Conservation (phyloP, 169 alveolate species). For the Cryptosporidium sp. region DNA sequence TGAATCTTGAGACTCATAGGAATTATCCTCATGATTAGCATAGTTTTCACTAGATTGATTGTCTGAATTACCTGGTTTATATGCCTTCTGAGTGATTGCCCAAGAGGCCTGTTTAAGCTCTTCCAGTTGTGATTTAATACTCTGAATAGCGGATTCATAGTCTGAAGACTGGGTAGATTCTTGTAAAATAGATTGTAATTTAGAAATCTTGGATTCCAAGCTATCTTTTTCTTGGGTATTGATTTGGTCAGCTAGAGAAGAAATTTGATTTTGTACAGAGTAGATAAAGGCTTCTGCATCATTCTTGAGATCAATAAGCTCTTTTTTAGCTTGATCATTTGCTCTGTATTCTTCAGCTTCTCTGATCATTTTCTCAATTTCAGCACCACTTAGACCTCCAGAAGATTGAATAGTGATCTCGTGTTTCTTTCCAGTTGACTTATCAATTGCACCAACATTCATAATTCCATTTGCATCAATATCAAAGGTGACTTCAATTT, state of each 20-base stretch:
- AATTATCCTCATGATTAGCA: neutral
- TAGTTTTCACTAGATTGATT: neutral
- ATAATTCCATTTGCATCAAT: conserved; percentile 98
- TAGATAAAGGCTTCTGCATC: conserved; percentile 93
- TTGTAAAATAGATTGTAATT: conserved; percentile 12
- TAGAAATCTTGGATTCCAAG: conserved; percentile 14
- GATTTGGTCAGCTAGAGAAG: conserved; percentile 1
- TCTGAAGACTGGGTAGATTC: conserved; percentile 1
- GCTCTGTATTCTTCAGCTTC: conserved; percentile 96
- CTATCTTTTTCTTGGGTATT: conserved; percentile 17
- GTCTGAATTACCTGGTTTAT: neutral
- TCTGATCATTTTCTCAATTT: conserved; percentile 96
- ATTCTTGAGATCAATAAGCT: conserved; percentile 92
- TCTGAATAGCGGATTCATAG: conserved; percentile 6
- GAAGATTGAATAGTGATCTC: conserved; percentile 95
- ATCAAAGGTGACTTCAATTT: conserved; percentile 96
- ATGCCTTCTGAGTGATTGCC: conserved; percentile 57
- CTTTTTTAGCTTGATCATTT: conserved; percentile 94
- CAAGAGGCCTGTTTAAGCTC: conserved; percentile 61
- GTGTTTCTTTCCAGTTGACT: conserved; percentile 96
- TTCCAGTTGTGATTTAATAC: neutral
- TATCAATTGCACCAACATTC: conserved; percentile 97
- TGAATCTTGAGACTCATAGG: neutral
- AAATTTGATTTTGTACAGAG: conserved; percentile 89
- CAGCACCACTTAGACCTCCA: conserved; percentile 95